phyloP scores from a whole-genome alignment of 1,284 basidiomycete genomes.

The Phaffia rhodozyma region DNA sequence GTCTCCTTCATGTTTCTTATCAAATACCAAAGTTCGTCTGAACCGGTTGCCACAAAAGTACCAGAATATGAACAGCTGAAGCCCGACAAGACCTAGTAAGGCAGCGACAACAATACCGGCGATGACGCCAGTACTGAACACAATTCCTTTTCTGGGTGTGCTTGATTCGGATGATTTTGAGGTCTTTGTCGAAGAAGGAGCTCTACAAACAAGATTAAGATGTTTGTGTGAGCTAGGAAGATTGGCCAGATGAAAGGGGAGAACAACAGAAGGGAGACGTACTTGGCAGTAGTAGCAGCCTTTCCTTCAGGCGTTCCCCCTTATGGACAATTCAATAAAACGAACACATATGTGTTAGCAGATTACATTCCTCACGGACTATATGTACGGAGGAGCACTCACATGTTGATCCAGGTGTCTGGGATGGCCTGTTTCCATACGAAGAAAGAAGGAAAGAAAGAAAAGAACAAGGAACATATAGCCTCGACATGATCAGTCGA shows the following conservation, averaged over 20 bases:
- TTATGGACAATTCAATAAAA: too few relatives aligned
- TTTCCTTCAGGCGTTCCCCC: constrained; percentile 14
- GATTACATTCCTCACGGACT: too few relatives aligned
- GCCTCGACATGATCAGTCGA: too few relatives aligned
- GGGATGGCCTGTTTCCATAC: neutral
- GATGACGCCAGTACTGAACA: constrained; percentile 3
- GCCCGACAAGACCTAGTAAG: neutral
- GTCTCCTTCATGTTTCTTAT: constrained; percentile 10
- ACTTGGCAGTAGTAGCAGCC: constrained; percentile 13
- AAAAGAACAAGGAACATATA: neutral
- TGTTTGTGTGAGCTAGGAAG: neutral
- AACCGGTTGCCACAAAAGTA: constrained; percentile 13
- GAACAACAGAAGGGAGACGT: neutral
- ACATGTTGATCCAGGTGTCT: constrained; percentile 13
- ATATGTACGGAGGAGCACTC: too few relatives aligned
- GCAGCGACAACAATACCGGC: constrained; percentile 8
- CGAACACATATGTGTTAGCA: too few relatives aligned
- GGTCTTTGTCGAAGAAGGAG: neutral
- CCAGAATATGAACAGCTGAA: constrained; percentile 10
- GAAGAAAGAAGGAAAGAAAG: neutral
- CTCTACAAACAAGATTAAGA: neutral
- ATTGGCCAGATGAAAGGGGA: neutral
- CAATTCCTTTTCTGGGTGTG: neutral
- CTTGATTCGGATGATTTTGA: neutral
- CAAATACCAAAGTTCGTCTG: constrained; percentile 13